Evolutionary conservation across 2,329 filamentous ascomycete species (phyloP).

Genomic region (Sarocladium kiliense): DNA sequence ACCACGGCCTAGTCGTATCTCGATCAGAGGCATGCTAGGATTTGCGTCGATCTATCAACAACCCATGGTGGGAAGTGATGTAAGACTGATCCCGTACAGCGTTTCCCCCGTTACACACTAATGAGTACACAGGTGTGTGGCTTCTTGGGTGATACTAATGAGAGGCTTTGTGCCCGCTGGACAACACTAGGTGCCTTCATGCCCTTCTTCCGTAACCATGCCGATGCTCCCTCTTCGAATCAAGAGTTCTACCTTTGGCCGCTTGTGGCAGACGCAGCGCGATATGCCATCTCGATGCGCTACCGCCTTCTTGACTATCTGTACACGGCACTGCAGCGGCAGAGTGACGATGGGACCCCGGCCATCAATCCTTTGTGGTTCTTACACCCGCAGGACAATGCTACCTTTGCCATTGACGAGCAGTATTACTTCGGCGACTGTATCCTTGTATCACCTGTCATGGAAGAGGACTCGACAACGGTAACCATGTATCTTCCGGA

Average conservation of each 20-base stretch:
- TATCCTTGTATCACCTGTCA: constrained; percentile 41
- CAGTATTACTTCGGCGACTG: constrained; percentile 41
- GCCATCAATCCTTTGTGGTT: too few relatives aligned
- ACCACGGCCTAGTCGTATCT: too few relatives aligned
- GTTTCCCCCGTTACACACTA: constrained; percentile 31
- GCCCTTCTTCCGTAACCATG: constrained; percentile 66
- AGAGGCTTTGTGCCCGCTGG: constrained; percentile 62
- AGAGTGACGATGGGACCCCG: too few relatives aligned
- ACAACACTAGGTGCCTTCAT: constrained; percentile 60
- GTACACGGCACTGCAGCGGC: too few relatives aligned
- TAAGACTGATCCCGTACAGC: too few relatives aligned
- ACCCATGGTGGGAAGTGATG: too few relatives aligned
- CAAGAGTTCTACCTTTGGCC: constrained; percentile 68
- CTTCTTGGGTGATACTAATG: constrained; percentile 59
- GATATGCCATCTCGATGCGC: constrained; percentile 61
- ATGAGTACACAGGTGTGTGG: constrained; percentile 51
- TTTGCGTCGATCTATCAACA: too few relatives aligned
- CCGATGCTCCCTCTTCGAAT: constrained; percentile 31
- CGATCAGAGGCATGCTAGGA: too few relatives aligned
- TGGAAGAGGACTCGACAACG: constrained; percentile 34
- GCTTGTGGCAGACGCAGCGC: constrained; percentile 54
- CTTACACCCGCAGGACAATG: too few relatives aligned
- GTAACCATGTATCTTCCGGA: constrained; percentile 42
- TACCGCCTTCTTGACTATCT: constrained; percentile 71
- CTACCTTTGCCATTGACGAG: too few relatives aligned